phyloP scores from a whole-genome alignment of 192 early-diverging fungal genomes.

The Oehlia diaphana region DNA sequence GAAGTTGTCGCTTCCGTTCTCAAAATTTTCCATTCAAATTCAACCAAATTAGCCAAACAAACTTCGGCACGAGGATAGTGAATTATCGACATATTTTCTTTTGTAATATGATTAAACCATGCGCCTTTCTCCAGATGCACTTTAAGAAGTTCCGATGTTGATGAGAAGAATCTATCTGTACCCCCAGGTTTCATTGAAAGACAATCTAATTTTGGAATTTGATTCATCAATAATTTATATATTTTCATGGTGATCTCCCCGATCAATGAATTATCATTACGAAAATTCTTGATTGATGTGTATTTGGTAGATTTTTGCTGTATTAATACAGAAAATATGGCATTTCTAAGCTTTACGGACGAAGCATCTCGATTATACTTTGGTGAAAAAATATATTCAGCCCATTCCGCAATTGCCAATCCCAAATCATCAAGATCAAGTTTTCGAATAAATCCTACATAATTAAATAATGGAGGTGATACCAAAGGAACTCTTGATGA shows the following conservation, averaged over 20 bases:
- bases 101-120: neutral
- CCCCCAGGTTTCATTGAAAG: neutral
- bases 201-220: constrained; percentile 12
- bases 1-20: neutral
- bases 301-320: neutral
- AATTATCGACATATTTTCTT: constrained; percentile 7
- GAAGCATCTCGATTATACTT: neutral
- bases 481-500: neutral
- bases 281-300: neutral
- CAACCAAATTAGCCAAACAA: neutral
- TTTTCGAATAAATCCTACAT: constrained; percentile 9
- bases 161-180: too few relatives aligned
- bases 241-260: neutral
- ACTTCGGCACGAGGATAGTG: neutral
- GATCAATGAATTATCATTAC: neutral
- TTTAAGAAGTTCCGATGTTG: neutral
- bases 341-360: neutral
- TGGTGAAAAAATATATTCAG: neutral
- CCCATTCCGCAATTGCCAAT: neutral
- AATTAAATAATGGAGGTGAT: neutral
- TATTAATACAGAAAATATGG: neutral
- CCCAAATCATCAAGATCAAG: constrained; percentile 21
- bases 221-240: neutral
- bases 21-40: neutral
- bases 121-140: neutral